These are phyloP conservation scores for Amoebophrya sp. DNA, from an alignment of 169 alveolate species.

Conservation along the genomic window DNA sequence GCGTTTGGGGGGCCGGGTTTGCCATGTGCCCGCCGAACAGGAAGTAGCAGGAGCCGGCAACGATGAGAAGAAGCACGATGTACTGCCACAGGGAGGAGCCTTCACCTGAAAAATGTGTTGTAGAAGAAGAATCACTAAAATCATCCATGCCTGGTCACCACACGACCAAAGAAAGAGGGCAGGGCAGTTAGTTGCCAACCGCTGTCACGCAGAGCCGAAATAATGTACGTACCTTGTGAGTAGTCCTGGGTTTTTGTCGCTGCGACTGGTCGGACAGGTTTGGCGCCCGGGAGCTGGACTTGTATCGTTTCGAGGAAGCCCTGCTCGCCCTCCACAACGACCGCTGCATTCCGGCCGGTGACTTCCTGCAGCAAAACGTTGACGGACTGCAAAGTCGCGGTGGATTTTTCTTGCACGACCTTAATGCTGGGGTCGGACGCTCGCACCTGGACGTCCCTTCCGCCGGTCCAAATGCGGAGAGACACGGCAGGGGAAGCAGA, in stretches of 20 bases:
- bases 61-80: neutral
- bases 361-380: neutral
- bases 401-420: neutral
- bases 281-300: neutral
- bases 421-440: neutral
- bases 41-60: neutral
- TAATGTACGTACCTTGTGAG: neutral
- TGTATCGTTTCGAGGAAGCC: slow-evolving; percentile 10
- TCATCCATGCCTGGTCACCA: too few species aligned
- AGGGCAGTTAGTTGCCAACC: too few species aligned
- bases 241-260: neutral
- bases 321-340: slow-evolving; percentile 4
- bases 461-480: neutral
- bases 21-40: too few species aligned
- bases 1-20: too few species aligned
- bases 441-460: neutral
- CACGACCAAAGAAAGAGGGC: too few species aligned
- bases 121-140: neutral
- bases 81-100: neutral
- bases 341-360: neutral
- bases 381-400: neutral
- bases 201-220: too few species aligned
- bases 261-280: neutral
- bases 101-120: neutral
- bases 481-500: neutral